Evolutionary conservation across 441 rosid genomes (phyloP).

Genomic region (Manihot esculenta): DNA sequence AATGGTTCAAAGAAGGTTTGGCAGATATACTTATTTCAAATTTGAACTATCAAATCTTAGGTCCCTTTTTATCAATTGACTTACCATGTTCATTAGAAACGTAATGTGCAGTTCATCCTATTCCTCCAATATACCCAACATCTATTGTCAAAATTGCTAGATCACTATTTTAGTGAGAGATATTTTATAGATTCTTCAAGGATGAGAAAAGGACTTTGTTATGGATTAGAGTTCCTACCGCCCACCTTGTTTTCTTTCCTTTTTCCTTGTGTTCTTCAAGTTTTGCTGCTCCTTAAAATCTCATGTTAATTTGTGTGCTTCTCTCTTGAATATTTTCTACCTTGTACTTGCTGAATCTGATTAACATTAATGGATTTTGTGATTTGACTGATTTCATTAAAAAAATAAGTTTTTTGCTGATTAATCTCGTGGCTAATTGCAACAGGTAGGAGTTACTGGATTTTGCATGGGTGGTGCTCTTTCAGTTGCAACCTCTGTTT

Average conservation of each 20-base stretch:
- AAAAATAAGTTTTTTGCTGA: background rate
- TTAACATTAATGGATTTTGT: background rate
- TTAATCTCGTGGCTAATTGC: slow-evolving; percentile 10
- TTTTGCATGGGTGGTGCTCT: slow-evolving; percentile 97
- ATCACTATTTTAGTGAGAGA: background rate
- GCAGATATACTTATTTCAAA: background rate
- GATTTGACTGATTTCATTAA: background rate
- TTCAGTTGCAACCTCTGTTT: slow-evolving; percentile 85
- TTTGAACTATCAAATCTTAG: background rate
- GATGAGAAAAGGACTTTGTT: background rate
- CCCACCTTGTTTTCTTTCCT: no score
- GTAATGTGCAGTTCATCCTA: background rate
- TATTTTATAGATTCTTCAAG: background rate
- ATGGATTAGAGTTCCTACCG: no score
- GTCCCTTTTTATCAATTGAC: background rate
- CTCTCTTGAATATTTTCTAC: background rate
- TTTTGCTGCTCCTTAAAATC: background rate
- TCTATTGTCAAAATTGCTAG: background rate
- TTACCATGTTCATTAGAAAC: background rate
- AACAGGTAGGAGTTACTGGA: slow-evolving; percentile 91
- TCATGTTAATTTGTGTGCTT: background rate
- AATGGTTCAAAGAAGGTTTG: slow-evolving; percentile 85
- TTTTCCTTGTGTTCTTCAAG: no score
- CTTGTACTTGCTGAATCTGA: background rate
- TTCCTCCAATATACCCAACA: background rate